phyloP scores from a whole-genome alignment of 2,329 filamentous ascomycete genomes.

The Monilinia laxa region DNA sequence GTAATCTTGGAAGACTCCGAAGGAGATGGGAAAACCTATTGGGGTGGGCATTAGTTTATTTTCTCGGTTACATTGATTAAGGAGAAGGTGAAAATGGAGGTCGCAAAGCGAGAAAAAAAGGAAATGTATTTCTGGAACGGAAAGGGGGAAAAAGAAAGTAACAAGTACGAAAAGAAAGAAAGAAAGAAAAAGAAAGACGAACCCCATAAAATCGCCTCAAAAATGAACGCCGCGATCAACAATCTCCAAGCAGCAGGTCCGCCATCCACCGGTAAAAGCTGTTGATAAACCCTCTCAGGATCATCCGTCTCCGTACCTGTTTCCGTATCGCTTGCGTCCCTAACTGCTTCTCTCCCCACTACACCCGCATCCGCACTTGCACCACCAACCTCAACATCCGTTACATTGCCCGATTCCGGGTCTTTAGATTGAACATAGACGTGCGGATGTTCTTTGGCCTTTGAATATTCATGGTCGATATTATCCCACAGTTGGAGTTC shows the following conservation, averaged over 20 bases:
- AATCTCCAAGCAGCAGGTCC: not conserved
- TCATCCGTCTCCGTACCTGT: not conserved
- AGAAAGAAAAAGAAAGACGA: not conserved
- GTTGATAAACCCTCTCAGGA: slow-evolving; percentile 2
- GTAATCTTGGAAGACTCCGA: slow-evolving; percentile 17
- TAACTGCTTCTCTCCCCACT: not conserved
- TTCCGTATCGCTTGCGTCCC: not conserved
- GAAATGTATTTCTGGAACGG: too few species aligned
- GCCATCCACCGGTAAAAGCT: not conserved
- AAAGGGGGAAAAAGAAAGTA: not conserved
- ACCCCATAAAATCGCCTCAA: not conserved
- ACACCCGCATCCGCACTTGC: not conserved
- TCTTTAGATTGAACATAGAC: not conserved
- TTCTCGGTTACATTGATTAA: not conserved
- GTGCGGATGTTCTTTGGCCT: not conserved
- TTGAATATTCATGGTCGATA: not conserved
- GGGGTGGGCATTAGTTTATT: not conserved
- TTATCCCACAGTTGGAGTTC: not conserved
- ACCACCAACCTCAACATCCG: not conserved
- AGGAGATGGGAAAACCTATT: slow-evolving; percentile 12
- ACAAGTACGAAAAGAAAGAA: not conserved
- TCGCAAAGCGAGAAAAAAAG: not conserved
- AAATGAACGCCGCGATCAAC: not conserved
- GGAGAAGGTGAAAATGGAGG: not conserved
- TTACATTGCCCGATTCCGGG: not conserved